Evolutionary conservation across 441 rosid species (phyloP).

Genomic region (Corymbia calophylla): DNA sequence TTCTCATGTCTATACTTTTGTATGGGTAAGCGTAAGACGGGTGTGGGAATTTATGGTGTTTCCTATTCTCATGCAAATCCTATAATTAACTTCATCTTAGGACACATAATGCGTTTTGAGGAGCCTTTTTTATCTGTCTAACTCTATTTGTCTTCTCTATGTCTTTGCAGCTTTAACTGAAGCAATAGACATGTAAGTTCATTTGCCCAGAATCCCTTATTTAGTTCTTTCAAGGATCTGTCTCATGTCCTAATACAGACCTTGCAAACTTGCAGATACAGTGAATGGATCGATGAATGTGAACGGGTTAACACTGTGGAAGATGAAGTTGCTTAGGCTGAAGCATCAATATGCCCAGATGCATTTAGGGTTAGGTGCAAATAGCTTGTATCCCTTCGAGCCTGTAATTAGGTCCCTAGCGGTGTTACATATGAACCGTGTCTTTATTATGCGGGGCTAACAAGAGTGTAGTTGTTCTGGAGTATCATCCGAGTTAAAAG

Average conservation of each 20-base stretch:
- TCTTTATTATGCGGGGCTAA: not conserved
- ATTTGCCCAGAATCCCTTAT: not conserved
- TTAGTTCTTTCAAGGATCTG: not conserved
- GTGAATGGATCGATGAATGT: slow-evolving; percentile 87
- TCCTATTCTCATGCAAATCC: not conserved
- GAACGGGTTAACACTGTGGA: slow-evolving; percentile 73
- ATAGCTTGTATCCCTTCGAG: not conserved
- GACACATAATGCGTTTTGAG: not conserved
- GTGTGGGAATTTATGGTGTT: not conserved
- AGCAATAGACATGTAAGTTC: slow-evolving; percentile 81
- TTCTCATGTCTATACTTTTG: not conserved
- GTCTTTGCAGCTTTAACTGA: slow-evolving; percentile 71
- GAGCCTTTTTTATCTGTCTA: not conserved
- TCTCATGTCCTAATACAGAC: not conserved
- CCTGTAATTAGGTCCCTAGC: not conserved
- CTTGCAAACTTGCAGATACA: slow-evolving; percentile 23
- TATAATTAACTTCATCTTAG: not conserved
- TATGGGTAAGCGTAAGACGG: not conserved
- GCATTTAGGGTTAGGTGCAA: not conserved
- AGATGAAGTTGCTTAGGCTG: slow-evolving; percentile 38
- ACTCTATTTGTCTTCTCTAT: not conserved
- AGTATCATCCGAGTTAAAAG: not conserved
- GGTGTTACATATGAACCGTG: not conserved
- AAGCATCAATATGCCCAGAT: not conserved
- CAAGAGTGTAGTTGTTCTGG: not conserved